A percentile compares a stretch with the other conserved stretches of the same genome.
Evolutionary conservation across 495 filamentous ascomycete genomes (phyloP).

Genomic region (Astrothelium macrocarpum): DNA sequence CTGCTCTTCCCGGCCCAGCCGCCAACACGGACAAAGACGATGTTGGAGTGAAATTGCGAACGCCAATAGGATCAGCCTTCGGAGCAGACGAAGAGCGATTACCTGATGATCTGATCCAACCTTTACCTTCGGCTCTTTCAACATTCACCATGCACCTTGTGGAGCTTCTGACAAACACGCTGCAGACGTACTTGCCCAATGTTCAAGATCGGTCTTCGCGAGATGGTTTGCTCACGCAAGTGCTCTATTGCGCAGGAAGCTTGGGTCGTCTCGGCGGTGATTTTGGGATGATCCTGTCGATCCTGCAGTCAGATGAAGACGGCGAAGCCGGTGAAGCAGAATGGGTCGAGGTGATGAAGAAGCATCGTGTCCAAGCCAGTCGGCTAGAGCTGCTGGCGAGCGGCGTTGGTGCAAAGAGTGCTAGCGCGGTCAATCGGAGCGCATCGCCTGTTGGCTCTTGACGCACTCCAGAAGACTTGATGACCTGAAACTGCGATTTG

Average conservation of each 20-base stretch:
- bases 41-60: conserved; percentile 25
- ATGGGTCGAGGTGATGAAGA: conserved; percentile 87
- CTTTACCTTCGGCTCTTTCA: conserved; percentile 64
- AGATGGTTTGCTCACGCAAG: conserved; percentile 87
- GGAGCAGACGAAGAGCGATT: neutral
- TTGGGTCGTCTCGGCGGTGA: conserved; percentile 85
- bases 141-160: conserved; percentile 85
- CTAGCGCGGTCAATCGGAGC: neutral
- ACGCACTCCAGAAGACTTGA: neutral
- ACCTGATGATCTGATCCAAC: conserved; percentile 49
- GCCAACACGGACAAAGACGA: conserved; percentile 1
- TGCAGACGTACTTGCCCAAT: conserved; percentile 71
- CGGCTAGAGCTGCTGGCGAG: conserved; percentile 71
- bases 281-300: conserved; percentile 78
- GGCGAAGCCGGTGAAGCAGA: conserved; percentile 19
- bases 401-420: conserved; percentile 28
- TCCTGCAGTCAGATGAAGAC: conserved; percentile 48
- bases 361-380: conserved; percentile 79
- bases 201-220: conserved; percentile 66
- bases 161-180: conserved; percentile 65
- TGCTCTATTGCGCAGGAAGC: conserved; percentile 91
- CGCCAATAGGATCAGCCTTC: conserved; percentile 1
- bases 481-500: neutral
- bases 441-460: neutral
- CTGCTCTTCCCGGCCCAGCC: conserved; percentile 25